A percentile compares a stretch with the other conserved stretches of the same genome.
phyloP scores from a whole-genome alignment of 208 protist genomes.

The Borovskyia barvae region DNA sequence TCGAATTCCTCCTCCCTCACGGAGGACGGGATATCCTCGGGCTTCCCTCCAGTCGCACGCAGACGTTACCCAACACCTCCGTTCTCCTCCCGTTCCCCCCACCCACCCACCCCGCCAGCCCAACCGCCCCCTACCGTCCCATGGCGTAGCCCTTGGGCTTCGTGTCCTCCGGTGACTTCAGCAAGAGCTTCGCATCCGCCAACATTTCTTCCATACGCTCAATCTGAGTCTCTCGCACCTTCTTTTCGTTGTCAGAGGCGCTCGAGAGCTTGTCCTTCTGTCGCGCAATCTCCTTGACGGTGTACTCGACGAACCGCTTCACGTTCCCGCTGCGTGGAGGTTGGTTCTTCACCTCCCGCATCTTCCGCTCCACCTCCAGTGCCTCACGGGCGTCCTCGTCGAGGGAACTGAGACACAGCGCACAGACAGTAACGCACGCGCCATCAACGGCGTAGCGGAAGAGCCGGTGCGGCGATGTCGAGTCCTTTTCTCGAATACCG shows the following conservation, averaged over 20 bases:
- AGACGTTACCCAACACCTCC: too few relatives aligned
- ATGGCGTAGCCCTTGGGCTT: conserved; percentile 62
- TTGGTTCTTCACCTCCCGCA: conserved; percentile 78
- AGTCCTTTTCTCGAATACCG: conserved; percentile 64
- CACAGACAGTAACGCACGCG: conserved; percentile 55
- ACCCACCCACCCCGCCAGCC: too few relatives aligned
- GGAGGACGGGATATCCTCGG: too few relatives aligned
- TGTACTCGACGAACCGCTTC: conserved; percentile 65
- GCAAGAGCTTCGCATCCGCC: conserved; percentile 55
- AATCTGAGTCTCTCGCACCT: conserved; percentile 39
- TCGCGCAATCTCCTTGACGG: conserved; percentile 62
- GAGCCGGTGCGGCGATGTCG: conserved; percentile 49
- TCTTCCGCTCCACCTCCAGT: conserved; percentile 66
- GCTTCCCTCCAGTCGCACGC: too few relatives aligned
- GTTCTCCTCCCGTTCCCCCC: too few relatives aligned
- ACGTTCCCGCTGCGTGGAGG: conserved; percentile 77
- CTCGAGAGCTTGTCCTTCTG: conserved; percentile 62
- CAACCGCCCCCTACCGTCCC: too few relatives aligned
- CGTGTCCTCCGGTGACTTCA: conserved; percentile 53
- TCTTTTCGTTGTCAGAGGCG: conserved; percentile 47
- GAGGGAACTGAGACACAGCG: conserved; percentile 32
- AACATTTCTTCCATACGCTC: conserved; percentile 71
- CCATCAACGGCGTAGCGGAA: conserved; percentile 78
- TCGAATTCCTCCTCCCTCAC: too few relatives aligned
- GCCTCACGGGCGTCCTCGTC: conserved; percentile 31